phyloP scores from a whole-genome alignment of 1,284 basidiomycete genomes.

The Boletus holoroseus region DNA sequence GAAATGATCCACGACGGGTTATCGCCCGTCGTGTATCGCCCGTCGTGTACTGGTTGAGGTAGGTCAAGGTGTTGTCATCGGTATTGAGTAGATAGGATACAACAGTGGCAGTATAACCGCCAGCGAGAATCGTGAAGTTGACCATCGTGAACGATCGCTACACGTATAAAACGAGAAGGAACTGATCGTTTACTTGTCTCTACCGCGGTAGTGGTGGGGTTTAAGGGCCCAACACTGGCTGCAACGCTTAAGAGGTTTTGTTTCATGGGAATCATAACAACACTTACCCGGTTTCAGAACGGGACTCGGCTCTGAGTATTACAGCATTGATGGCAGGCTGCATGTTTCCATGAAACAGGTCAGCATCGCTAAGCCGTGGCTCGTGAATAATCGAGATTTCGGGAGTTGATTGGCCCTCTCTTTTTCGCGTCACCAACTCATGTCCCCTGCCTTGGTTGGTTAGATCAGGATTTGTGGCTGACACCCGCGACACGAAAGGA shows the following conservation, averaged over 20 bases:
- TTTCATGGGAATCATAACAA: not conserved
- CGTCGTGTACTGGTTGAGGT: constrained; percentile 26
- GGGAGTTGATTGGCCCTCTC: not conserved
- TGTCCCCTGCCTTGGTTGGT: not conserved
- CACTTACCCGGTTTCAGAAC: not conserved
- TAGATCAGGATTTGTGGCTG: not conserved
- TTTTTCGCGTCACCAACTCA: not conserved
- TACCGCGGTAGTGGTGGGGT: not conserved
- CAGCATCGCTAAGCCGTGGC: too few species aligned
- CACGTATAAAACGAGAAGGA: not conserved
- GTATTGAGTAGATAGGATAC: constrained; percentile 45
- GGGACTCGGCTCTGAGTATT: not conserved
- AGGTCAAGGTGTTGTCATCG: constrained; percentile 34
- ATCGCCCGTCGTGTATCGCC: constrained; percentile 15
- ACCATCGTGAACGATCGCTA: constrained; percentile 35
- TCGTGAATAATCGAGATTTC: not conserved
- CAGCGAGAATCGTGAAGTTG: constrained; percentile 46
- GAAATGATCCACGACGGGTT: constrained; percentile 46
- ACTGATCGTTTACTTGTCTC: not conserved
- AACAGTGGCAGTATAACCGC: constrained; percentile 44
- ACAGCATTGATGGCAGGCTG: not conserved
- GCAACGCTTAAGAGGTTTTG: not conserved
- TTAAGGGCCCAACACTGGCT: not conserved
- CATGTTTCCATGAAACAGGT: not conserved
- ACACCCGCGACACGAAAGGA: not conserved